phyloP scores from a whole-genome alignment of 2,329 filamentous ascomycete species.

The Setomelanomma holmii region DNA sequence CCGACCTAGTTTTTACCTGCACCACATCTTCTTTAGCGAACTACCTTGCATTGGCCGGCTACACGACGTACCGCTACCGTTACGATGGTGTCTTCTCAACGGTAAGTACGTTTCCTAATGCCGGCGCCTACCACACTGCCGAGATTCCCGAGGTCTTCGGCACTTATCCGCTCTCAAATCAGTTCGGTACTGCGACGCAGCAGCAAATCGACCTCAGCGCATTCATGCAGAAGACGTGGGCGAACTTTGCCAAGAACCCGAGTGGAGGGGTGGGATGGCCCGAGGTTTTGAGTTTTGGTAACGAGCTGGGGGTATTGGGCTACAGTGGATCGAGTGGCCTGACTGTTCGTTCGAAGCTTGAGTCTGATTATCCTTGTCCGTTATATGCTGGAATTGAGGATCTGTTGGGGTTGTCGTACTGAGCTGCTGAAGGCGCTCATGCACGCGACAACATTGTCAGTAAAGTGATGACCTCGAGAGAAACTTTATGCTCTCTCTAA shows the following conservation, averaged over 20 bases:
- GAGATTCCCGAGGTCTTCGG: slow-evolving; percentile 32
- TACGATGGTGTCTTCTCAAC: slow-evolving; percentile 20
- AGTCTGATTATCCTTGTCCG: slow-evolving; percentile 14
- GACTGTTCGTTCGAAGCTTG: slow-evolving; percentile 5
- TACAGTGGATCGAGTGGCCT: slow-evolving; percentile 12
- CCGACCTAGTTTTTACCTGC: slow-evolving; percentile 16
- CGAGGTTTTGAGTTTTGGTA: slow-evolving; percentile 7
- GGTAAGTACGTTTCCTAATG: slow-evolving; percentile 11
- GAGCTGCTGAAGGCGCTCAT: background rate
- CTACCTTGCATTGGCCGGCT: slow-evolving; percentile 12
- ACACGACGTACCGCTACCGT: slow-evolving; percentile 26
- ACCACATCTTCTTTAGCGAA: slow-evolving; percentile 8
- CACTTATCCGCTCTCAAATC: slow-evolving; percentile 20
- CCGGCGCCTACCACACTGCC: slow-evolving; percentile 24
- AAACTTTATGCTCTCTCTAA: too few relatives aligned
- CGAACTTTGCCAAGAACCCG: slow-evolving; percentile 28
- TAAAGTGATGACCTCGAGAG: too few relatives aligned
- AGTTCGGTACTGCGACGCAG: slow-evolving; percentile 15
- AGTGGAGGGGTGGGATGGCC: slow-evolving; percentile 15
- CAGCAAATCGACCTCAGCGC: slow-evolving; percentile 25
- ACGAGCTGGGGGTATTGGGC: slow-evolving; percentile 16
- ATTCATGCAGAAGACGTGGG: slow-evolving; percentile 32
- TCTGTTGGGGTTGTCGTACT: slow-evolving; percentile 8
- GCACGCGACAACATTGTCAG: too few relatives aligned
- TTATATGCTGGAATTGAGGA: slow-evolving; percentile 12